These are phyloP conservation scores for Agaricales sp. DNA, from an alignment of 1,284 basidiomycete species.

Conservation along the genomic window DNA sequence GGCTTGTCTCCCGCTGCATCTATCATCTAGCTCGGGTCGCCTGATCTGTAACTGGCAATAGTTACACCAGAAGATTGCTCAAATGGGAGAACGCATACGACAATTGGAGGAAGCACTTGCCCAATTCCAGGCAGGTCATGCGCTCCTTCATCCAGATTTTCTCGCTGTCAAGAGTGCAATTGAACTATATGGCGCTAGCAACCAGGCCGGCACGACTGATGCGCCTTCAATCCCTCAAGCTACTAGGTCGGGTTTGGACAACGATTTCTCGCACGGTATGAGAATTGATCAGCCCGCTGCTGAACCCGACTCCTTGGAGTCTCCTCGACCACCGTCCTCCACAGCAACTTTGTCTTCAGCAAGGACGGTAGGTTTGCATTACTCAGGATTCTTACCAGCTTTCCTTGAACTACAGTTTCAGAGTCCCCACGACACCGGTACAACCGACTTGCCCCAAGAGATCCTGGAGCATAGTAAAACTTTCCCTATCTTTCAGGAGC, in stretches of 20 bases:
- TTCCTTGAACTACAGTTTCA: too few relatives aligned
- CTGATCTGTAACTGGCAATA: constrained; percentile 34
- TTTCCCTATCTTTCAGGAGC: constrained; percentile 28
- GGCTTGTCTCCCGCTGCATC: constrained; percentile 61
- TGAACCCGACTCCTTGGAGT: neutral
- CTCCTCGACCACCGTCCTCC: neutral
- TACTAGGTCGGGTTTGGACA: neutral
- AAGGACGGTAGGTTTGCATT: neutral
- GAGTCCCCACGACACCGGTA: constrained; percentile 9
- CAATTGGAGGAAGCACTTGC: constrained; percentile 68
- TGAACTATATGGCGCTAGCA: neutral
- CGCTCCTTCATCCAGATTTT: constrained; percentile 44
- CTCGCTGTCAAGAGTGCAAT: constrained; percentile 43
- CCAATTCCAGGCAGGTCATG: constrained; percentile 39
- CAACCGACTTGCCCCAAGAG: constrained; percentile 23
- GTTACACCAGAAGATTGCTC: constrained; percentile 55
- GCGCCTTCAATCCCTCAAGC: neutral
- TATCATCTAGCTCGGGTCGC: constrained; percentile 56
- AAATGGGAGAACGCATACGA: constrained; percentile 67
- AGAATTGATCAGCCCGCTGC: neutral
- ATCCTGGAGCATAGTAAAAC: constrained; percentile 26
- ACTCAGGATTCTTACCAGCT: too few relatives aligned
- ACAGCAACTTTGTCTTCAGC: neutral
- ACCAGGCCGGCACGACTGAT: neutral
- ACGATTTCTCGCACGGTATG: neutral